Conservation (phyloP, 257 asterid species). For the Eustoma russellianum region DNA sequence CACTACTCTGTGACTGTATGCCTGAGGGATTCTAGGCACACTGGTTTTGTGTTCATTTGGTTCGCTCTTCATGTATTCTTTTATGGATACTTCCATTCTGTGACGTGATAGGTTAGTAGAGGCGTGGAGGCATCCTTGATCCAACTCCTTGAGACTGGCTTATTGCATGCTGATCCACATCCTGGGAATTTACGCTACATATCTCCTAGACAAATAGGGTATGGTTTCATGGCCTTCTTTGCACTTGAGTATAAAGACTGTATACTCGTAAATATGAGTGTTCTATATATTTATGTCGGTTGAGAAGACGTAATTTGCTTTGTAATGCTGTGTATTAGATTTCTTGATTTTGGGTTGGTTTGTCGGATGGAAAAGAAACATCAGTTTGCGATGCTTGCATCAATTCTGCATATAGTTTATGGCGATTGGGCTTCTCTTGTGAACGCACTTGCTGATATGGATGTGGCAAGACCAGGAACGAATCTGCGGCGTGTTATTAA, state of each 20-base stretch:
- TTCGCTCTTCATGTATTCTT: conserved; percentile 1
- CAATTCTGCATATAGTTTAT: conserved; percentile 79
- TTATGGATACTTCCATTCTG: not conserved
- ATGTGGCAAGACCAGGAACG: conserved; percentile 77
- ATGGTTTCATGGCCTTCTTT: conserved; percentile 5
- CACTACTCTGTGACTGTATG: no score
- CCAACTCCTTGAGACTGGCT: conserved; percentile 96
- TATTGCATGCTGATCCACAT: conserved; percentile 96
- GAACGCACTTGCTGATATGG: conserved; percentile 75
- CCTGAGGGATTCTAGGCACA: no score
- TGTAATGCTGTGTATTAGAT: conserved; percentile 30
- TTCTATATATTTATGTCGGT: conserved; percentile 7
- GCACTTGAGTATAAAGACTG: not conserved
- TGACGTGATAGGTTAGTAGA: conserved; percentile 57
- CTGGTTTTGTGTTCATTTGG: conserved; percentile 5
- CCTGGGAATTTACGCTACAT: conserved; percentile 85
- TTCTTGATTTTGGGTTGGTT: conserved; percentile 94
- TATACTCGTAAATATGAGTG: not conserved
- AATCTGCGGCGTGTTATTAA: conserved; percentile 63
- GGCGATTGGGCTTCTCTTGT: conserved; percentile 95
- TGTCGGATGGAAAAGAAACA: conserved; percentile 96
- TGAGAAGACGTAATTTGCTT: conserved; percentile 10
- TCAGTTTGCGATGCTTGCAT: conserved; percentile 88
- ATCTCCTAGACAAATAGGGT: conserved; percentile 82
- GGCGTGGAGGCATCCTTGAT: conserved; percentile 88